A percentile compares a stretch with the other conserved stretches of the same genome.
These are phyloP conservation scores for Trichothecium roseum DNA, from an alignment of 2,329 filamentous ascomycete genomes.

Conservation along the genomic window DNA sequence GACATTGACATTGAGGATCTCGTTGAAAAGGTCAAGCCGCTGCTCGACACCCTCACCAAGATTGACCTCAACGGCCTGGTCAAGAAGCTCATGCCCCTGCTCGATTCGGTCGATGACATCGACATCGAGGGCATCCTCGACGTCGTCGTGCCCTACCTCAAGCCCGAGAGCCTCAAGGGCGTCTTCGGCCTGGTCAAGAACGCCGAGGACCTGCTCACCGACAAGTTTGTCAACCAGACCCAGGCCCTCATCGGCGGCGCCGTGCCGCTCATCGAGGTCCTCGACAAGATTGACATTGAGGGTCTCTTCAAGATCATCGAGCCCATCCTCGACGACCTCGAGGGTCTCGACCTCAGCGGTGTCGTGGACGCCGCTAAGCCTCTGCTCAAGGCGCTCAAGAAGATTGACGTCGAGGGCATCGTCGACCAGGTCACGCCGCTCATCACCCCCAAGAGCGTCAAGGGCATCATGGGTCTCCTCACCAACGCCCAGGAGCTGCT, in stretches of 20 bases:
- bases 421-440: constrained; percentile 26
- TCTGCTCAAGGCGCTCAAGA: constrained; percentile 22
- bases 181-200: constrained; percentile 24
- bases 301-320: constrained; percentile 22
- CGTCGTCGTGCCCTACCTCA: constrained; percentile 22
- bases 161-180: constrained; percentile 20
- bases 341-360: constrained; percentile 21
- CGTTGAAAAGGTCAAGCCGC: constrained; percentile 16
- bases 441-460: constrained; percentile 26
- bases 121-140: constrained; percentile 20
- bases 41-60: constrained; percentile 17
- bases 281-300: constrained; percentile 25
- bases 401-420: constrained; percentile 25
- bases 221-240: constrained; percentile 29
- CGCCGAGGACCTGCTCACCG: constrained; percentile 25
- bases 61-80: constrained; percentile 19
- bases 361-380: constrained; percentile 24
- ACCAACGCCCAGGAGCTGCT: constrained; percentile 27
- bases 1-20: constrained; percentile 22
- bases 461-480: constrained; percentile 23
- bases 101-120: constrained; percentile 18
- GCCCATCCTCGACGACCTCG: constrained; percentile 23
- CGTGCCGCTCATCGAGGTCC: constrained; percentile 22
- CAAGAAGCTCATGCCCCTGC: constrained; percentile 17
- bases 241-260: constrained; percentile 25